Evolutionary conservation across 2,329 filamentous ascomycete genomes (phyloP).

Genomic region (Hypoxylon sp.): DNA sequence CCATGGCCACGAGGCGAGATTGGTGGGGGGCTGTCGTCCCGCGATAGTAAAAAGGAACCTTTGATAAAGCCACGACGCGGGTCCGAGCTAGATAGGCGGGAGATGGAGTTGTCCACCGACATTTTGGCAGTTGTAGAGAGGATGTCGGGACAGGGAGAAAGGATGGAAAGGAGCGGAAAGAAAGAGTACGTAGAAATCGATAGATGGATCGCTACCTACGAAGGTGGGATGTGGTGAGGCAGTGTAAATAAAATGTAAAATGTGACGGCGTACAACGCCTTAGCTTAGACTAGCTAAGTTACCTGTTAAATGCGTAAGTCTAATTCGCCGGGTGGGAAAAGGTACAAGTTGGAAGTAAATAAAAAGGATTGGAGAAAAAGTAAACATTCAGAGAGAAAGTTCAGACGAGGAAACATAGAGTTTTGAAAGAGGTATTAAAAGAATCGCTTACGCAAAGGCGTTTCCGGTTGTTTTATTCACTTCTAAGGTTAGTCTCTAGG

Average conservation of each 20-base stretch:
- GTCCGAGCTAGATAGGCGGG: conserved; percentile 45
- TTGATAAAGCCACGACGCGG: conserved; percentile 37
- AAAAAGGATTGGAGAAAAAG: conserved; percentile 1
- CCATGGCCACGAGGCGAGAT: conserved; percentile 49
- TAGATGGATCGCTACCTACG: neutral
- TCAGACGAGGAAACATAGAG: conserved; percentile 17
- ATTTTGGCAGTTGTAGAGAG: conserved; percentile 15
- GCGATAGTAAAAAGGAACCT: conserved; percentile 42
- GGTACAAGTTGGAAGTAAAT: neutral
- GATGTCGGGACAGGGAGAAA: neutral
- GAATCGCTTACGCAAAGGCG: conserved; percentile 18
- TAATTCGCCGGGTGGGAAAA: too few relatives aligned
- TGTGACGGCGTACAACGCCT: conserved; percentile 13
- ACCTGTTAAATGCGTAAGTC: neutral
- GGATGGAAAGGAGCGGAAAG: neutral
- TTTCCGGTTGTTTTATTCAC: conserved; percentile 24
- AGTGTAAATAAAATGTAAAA: neutral
- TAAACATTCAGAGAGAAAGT: conserved; percentile 3
- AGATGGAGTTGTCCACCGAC: conserved; percentile 41
- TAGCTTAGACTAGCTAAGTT: conserved; percentile 9
- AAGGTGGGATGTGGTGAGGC: conserved; percentile 1
- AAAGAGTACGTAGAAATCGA: neutral
- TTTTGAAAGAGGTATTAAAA: conserved; percentile 26
- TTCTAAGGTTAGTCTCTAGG: conserved; percentile 19
- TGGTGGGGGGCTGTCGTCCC: conserved; percentile 48